Evolutionary conservation across 345 rosid species (phyloP), one percentile per base, ranked within the genome.

Genomic region (Corchorus capsularis): DNA sequence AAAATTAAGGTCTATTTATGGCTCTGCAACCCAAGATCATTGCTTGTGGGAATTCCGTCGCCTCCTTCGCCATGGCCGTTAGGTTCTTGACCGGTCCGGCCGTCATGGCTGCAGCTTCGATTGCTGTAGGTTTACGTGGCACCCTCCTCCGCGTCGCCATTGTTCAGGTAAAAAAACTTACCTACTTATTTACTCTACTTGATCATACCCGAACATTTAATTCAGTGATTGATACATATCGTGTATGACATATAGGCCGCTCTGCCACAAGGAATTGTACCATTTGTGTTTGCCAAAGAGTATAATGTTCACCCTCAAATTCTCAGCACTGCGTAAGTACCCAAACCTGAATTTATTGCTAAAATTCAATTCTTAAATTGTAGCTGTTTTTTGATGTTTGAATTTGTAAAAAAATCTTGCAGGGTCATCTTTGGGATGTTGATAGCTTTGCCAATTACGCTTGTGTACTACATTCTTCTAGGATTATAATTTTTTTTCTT

Each of bases 371-470:
- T 54, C 27, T 3, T 27, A 27, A 27, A 27, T 27, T 27, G 27
- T 27, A 27, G 27, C 27, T 27, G 1, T 27, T 27, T 27, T 27
- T 27, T 27, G 27, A 27, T 27, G 27, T 27, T 27, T 27, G 27
- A 55, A 60, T 9, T 41, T n/a, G 13, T 34, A 16, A 27, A 4
- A 15, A 17, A 8, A 50, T 15, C n/a, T 57, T 81, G 89, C 91
- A 96, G 99, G 80, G 99, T 96, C 19, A 96, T 96, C 82, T 96
- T 96, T 76, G 99, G 99, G 76, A 93, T 96, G 99, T 80, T 92
- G 77, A 87, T 96, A 80, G 99, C 99, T 1, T 85, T 96, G 79
- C 99, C 99, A 1, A 91, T 96, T 49, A 92, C 98, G 2, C 89
- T 96, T 4, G 90, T 92, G 78, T 96, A 96, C 92, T 96, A 96